Base-by-base conservation (phyloP, 768 basidiomycete species). In the Termitomyces sp. region DNA sequence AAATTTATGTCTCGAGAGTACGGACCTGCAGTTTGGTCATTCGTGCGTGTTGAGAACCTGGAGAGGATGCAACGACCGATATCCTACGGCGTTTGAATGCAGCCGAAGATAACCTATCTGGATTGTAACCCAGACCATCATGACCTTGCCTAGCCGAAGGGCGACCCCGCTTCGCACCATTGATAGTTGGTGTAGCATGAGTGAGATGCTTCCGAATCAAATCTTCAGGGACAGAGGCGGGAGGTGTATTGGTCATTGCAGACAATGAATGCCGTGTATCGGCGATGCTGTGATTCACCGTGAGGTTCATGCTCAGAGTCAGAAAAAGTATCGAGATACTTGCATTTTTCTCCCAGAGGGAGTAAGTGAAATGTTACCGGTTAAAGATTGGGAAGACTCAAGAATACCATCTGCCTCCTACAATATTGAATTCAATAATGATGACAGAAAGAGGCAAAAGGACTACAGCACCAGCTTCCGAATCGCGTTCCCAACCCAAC, bases 401-500 rank as follows among this genome's bases (percentile, higher is more conserved):
- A 81, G 53, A 45, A 80, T 69, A 34, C 77, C 79, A 44, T 76
- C 72, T 12, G 70, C 71, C 57, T 75, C 74, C 78, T 45, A 45
- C 6, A 11, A 58, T 44, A 19, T 34, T 30, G 46, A 35, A 30
- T 17, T 57, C 15, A 56, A 43, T 37, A 34, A 35, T 21, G 45
- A 38, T 15, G n/a, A 44, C 38, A 50, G 5, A 22, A 19, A 17
- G 50, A 22, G 51, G 26, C 48, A 19, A 3, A 45, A 7, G 32
- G 43, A 4, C 8, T 5, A 64, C 75, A 14, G 9, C 34, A 78
- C 80, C 45, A 81, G 69, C 55, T 71, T 76, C 35, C 72, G 68
- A 0, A 80, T 69, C 8, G 78, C 72, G 53, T 72, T 74, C 28
- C 69, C 64, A 24, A 81, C 75, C 76, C 77, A 80, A 28, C 64